Percentiles rank a stretch among this genome's conserved stretches.
phyloP scores from a whole-genome alignment of 176 grass and related monocot species.

The Cymbopogon citratus region DNA sequence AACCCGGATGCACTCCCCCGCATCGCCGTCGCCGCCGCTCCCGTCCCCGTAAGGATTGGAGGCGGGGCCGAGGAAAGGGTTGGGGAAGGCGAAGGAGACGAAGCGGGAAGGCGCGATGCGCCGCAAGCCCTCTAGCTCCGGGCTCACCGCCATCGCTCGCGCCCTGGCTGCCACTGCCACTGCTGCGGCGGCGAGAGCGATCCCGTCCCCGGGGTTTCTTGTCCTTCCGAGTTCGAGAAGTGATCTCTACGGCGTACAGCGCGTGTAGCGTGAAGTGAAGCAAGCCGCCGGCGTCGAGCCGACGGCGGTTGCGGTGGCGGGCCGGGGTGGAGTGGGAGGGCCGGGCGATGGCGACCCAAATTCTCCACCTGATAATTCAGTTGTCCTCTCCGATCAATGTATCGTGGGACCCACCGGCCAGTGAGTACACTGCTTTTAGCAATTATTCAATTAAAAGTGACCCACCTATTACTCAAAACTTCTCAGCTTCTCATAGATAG shows the following conservation, averaged over 20 bases:
- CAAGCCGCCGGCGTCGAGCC: not conserved
- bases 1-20: constrained; percentile 43
- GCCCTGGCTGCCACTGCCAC: not conserved
- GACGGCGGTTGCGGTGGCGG: not conserved
- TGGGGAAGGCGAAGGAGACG: constrained; percentile 69
- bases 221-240: not conserved
- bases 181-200: not conserved
- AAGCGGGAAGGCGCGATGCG: constrained; percentile 57
- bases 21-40: not conserved
- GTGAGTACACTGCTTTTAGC: not conserved
- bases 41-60: constrained; percentile 32
- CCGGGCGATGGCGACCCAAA: not conserved
- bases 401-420: not conserved
- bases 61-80: constrained; percentile 37
- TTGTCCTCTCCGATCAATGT: not conserved
- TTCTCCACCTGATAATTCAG: not conserved
- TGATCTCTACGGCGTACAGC: not conserved
- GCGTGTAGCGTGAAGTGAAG: not conserved
- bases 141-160: constrained; percentile 31
- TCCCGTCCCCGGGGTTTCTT: not conserved
- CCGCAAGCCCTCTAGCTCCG: constrained; percentile 39
- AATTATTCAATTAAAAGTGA: too few relatives aligned
- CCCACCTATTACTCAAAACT: too few relatives aligned
- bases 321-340: not conserved
- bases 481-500: too few relatives aligned